A percentile compares a stretch with the other conserved stretches of the same genome.
These are phyloP conservation scores for Lachnellula arida DNA, from an alignment of 2,329 filamentous ascomycete species.

Conservation along the genomic window DNA sequence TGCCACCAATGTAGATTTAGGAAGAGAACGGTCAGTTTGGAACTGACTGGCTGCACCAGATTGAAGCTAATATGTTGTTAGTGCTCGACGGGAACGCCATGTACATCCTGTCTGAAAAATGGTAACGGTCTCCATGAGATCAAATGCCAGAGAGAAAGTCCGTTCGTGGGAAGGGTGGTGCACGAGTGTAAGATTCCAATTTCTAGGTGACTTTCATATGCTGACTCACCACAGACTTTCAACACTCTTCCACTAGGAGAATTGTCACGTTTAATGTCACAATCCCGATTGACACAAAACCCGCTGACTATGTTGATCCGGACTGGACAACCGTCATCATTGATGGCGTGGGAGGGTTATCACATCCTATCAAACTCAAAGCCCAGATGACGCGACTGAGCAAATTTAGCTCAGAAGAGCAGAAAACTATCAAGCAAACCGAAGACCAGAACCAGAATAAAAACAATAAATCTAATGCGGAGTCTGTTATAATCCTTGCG, in stretches of 20 bases:
- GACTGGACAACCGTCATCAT: slow-evolving; percentile 14
- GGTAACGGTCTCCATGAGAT: slow-evolving; percentile 22
- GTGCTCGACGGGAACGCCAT: slow-evolving; percentile 25
- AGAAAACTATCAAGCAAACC: slow-evolving; percentile 8
- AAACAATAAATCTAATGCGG: background rate
- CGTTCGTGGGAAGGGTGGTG: slow-evolving; percentile 19
- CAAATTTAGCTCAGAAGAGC: slow-evolving; percentile 10
- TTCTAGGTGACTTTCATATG: background rate
- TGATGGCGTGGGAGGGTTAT: slow-evolving; percentile 21
- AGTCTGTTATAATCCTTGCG: slow-evolving; percentile 15
- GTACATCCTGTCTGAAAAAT: slow-evolving; percentile 22
- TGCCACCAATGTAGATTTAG: slow-evolving; percentile 29
- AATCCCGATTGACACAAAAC: background rate
- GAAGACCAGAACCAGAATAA: background rate
- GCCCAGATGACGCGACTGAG: slow-evolving; percentile 8
- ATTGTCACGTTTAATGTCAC: slow-evolving; percentile 17
- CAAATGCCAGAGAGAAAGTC: slow-evolving; percentile 24
- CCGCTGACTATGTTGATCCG: background rate
- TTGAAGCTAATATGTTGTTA: background rate
- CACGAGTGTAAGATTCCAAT: slow-evolving; percentile 17
- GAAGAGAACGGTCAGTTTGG: slow-evolving; percentile 24
- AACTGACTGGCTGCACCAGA: background rate
- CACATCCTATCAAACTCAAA: slow-evolving; percentile 14
- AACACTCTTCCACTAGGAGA: slow-evolving; percentile 21
- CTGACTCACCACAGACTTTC: slow-evolving; percentile 15